Base-by-base conservation (phyloP, 2,329 filamentous ascomycete species). In the Leptographium radiaticola region DNA sequence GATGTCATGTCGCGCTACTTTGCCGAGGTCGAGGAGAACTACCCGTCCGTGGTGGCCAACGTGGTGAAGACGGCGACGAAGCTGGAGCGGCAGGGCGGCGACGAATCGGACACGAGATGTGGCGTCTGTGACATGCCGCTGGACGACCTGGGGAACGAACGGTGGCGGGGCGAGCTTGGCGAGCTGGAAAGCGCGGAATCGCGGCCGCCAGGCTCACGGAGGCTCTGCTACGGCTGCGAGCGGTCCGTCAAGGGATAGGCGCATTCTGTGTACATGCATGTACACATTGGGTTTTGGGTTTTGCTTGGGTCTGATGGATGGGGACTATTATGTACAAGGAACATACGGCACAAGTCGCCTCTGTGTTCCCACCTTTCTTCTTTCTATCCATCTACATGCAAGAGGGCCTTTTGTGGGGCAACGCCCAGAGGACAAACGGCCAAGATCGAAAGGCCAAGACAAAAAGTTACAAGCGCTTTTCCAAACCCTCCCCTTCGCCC, bases 31-130 rank as follows among this genome's bases (percentile, higher is more conserved):
- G 90, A 95, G 65, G 80, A 81, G 59, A 86, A 85, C 56, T 96
- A 94, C 63, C 87, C 90, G 4, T 88, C 87, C 53, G 89, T 97
- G 54, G 90, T 98, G 60, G 86, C 90, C 36, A 98, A 98, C 65
- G 93, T 98, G 11, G 91, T 96, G 6, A 81, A 89, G 58, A 98
- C 91, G 38, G 84, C 87, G n/a, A 84, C 82, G 51, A 95, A 94
- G 68, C 75, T 97, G 43, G 73, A 82, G 47, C 70, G 79, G 31
- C 65, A 71, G 0, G 61, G 70, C 1, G 66, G 25, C 25, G 12
- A 7, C 13, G 20, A 31, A 8, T 18, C 16, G 11, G 25, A 31
- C 25, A 20, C 15, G 13, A 7, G 16, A n/a, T 94, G 89, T 62
- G 75, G 76, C 38, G 66, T 91, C 10, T 95, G 89, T 66, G 79